Conservation (phyloP, 306 rosid genomes). For the Malus sieversii region DNA sequence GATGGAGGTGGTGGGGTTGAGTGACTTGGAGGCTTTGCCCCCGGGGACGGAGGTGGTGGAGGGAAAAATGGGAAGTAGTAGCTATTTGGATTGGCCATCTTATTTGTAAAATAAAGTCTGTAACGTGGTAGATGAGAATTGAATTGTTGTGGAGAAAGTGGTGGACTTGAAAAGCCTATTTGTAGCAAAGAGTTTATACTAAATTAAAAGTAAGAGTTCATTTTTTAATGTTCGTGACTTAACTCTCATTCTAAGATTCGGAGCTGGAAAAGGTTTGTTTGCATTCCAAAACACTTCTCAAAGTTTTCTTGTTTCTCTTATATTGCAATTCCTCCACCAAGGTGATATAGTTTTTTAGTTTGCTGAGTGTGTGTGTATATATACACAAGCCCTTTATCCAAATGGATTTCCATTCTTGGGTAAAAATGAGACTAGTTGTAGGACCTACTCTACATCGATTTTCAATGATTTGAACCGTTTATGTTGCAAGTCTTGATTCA, state of each 20-base stretch:
- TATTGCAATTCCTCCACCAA: not conserved
- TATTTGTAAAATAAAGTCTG: not conserved
- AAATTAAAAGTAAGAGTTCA: conserved; percentile 3
- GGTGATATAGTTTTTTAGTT: not conserved
- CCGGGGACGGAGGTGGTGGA: not conserved
- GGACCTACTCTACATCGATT: too few relatives aligned
- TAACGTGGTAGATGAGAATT: not conserved
- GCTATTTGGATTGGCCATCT: conserved; percentile 36
- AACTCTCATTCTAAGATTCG: conserved; percentile 56
- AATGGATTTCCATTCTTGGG: too few relatives aligned
- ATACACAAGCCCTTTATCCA: too few relatives aligned
- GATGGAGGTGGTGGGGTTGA: conserved; percentile 10
- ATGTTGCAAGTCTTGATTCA: too few relatives aligned
- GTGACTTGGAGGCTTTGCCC: too few relatives aligned
- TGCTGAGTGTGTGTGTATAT: not conserved
- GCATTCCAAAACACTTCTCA: conserved; percentile 60
- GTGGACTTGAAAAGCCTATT: conserved; percentile 13
- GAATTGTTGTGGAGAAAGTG: conserved; percentile 10
- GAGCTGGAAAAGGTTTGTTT: conserved; percentile 27
- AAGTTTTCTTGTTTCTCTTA: not conserved
- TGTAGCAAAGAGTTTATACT: conserved; percentile 15
- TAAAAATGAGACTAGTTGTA: too few relatives aligned
- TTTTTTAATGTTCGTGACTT: conserved; percentile 35
- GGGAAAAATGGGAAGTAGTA: conserved; percentile 30
- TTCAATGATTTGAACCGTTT: too few relatives aligned